Conservation (phyloP, 371 early-diverging fungal species). For the Mortierella sp. region DNA sequence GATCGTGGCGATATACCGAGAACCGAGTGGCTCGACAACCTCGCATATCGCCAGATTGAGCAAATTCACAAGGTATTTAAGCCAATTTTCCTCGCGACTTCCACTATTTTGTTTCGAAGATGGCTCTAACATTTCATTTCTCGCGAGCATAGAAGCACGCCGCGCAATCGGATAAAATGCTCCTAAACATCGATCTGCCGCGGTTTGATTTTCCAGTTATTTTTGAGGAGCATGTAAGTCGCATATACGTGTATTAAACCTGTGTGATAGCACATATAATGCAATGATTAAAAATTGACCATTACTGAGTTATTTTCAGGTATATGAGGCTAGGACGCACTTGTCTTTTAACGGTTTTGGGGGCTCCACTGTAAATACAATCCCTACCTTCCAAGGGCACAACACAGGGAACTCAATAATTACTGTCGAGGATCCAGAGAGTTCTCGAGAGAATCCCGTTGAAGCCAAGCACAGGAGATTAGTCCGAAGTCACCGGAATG, state of each 20-base stretch:
- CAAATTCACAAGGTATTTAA: slow-evolving; percentile 74
- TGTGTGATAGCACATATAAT: too few relatives aligned
- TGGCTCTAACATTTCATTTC: not conserved
- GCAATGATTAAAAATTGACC: not conserved
- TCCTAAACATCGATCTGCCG: slow-evolving; percentile 90
- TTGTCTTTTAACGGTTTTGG: slow-evolving; percentile 8
- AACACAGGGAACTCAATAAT: slow-evolving; percentile 50
- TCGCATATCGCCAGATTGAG: slow-evolving; percentile 88
- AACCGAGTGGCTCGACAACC: slow-evolving; percentile 92
- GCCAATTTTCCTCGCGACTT: not conserved
- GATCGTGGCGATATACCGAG: slow-evolving; percentile 88
- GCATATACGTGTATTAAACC: not conserved
- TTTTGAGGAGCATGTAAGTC: slow-evolving; percentile 82
- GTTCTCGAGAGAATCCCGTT: slow-evolving; percentile 87
- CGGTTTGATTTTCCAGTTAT: slow-evolving; percentile 95
- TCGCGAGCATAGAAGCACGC: slow-evolving; percentile 62
- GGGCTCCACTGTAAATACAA: slow-evolving; percentile 17
- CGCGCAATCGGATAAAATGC: slow-evolving; percentile 67
- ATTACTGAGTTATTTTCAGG: slow-evolving; percentile 3
- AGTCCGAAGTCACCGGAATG: slow-evolving; percentile 91
- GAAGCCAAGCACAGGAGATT: slow-evolving; percentile 97
- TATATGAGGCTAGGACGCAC: slow-evolving; percentile 26
- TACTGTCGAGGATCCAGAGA: slow-evolving; percentile 78
- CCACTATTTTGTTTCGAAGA: not conserved
- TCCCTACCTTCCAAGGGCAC: slow-evolving; percentile 26